Evolutionary conservation across 768 basidiomycete species (phyloP), one percentile per base, ranked within the genome.

Genomic region (Boletus pseudo-olivaceus): DNA sequence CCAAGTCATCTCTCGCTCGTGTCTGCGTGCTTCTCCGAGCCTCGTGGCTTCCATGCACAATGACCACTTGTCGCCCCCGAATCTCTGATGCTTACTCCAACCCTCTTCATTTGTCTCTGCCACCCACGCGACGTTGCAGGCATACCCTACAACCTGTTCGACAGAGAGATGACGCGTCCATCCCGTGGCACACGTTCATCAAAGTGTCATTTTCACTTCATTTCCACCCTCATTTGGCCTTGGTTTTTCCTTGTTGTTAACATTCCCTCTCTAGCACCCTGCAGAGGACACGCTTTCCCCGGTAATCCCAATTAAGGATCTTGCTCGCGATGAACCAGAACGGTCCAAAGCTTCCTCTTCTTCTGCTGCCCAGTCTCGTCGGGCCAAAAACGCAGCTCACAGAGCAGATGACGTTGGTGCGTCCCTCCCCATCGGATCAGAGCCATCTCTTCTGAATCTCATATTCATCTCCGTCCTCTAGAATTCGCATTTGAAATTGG

Each of bases 401-500:
- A 81, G 93, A 59, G 87, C 90, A 43, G 87, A 93, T 67, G 90
- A 94, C 66, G 89, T 92, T 61, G 89, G 90, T 90, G 63, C 67
- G 88, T 81, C 45, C 3, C 43, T 58, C 39, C 37, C 41, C 30
- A 54, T 51, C 58, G 46, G 55, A 58, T 62, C 56, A 46, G 15
- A 8, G n/a, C 15, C 50, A 7, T 11, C 15, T 20, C 2, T 57
- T 43, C 47, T 43, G 14, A 35, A 2, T 42, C 58, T 37, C 46
- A 19, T 51, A 45, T 56, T 65, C 51, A 66, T 62, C 7, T 60
- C 57, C 64, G 55, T 51, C 59, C 61, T 65, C 67, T 74, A 90
- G 96, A 97, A 76, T 98, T 98, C 62, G 96, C 96, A 38, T 95
- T 97, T 63, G 96, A 98, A 76, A 98, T 98, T 53, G 95, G 96